Evolutionary conservation across 2,329 filamentous ascomycete species (phyloP).

Genomic region (Alternaria dauci): DNA sequence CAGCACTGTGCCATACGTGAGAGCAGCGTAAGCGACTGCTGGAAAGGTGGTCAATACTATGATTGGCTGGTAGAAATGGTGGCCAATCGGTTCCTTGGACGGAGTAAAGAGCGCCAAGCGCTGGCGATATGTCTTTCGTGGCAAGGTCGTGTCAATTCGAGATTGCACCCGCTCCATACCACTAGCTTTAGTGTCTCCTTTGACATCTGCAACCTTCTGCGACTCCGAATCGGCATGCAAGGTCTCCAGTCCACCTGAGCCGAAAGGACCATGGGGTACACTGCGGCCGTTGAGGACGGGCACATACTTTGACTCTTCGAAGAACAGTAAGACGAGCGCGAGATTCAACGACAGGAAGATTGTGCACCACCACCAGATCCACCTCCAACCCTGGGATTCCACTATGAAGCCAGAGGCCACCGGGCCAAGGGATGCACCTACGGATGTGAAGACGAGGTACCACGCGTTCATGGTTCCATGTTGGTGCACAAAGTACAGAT

Average conservation of each 20-base stretch:
- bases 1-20: constrained; percentile 47
- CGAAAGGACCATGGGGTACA: background rate
- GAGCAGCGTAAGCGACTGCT: constrained; percentile 49
- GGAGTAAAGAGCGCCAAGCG: constrained; percentile 50
- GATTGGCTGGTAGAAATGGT: constrained; percentile 51
- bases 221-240: background rate
- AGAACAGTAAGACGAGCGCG: constrained; percentile 55
- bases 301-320: constrained; percentile 49
- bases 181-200: constrained; percentile 10
- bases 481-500: constrained; percentile 61
- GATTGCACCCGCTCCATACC: constrained; percentile 17
- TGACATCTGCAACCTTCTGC: constrained; percentile 8
- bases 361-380: constrained; percentile 60
- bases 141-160: constrained; percentile 42
- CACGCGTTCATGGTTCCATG: constrained; percentile 58
- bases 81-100: constrained; percentile 31
- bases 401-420: constrained; percentile 55
- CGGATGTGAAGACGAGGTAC: constrained; percentile 53
- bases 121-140: constrained; percentile 55
- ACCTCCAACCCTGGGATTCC: constrained; percentile 58
- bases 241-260: background rate
- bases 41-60: constrained; percentile 51
- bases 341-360: constrained; percentile 53
- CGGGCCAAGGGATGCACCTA: constrained; percentile 50
- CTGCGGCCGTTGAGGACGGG: constrained; percentile 18